Evolutionary conservation across 176 grass and related monocot species (phyloP).

Genomic region (Neostapfia colusana): DNA sequence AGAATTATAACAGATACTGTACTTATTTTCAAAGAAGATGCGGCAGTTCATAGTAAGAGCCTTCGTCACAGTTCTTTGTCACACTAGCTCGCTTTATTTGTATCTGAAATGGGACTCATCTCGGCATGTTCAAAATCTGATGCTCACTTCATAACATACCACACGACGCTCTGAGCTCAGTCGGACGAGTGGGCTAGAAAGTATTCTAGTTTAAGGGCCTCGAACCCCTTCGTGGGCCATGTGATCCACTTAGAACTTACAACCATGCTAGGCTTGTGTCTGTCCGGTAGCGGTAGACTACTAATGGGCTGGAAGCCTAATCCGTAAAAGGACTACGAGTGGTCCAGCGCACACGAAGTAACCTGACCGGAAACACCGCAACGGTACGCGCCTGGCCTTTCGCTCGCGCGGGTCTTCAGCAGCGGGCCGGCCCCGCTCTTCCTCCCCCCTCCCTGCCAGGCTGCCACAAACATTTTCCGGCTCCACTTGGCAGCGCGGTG

Average conservation of each 20-base stretch:
- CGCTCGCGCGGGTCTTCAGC: too few species aligned
- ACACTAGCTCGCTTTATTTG: too few species aligned
- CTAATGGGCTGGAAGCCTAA: not conserved
- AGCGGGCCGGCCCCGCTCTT: not conserved
- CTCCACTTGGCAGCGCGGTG: not conserved
- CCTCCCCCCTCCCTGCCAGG: too few species aligned
- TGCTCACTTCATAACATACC: too few species aligned
- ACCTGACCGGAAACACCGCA: not conserved
- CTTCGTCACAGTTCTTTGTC: not conserved
- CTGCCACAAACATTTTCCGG: not conserved
- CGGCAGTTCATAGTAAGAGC: not conserved
- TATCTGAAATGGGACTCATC: too few species aligned
- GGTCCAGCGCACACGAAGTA: not conserved
- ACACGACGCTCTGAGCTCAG: too few species aligned
- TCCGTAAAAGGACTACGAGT: not conserved
- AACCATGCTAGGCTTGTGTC: not conserved
- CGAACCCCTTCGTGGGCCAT: not conserved
- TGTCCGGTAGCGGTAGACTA: not conserved
- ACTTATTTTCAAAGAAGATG: not conserved
- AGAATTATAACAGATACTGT: not conserved
- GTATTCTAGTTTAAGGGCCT: too few species aligned
- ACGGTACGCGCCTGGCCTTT: not conserved
- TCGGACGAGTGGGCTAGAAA: too few species aligned
- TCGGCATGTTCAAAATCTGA: too few species aligned
- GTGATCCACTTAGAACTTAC: not conserved